These are phyloP conservation scores for Rhododendron kiyosumense DNA, from an alignment of 148 eudicot genomes.

Conservation along the genomic window DNA sequence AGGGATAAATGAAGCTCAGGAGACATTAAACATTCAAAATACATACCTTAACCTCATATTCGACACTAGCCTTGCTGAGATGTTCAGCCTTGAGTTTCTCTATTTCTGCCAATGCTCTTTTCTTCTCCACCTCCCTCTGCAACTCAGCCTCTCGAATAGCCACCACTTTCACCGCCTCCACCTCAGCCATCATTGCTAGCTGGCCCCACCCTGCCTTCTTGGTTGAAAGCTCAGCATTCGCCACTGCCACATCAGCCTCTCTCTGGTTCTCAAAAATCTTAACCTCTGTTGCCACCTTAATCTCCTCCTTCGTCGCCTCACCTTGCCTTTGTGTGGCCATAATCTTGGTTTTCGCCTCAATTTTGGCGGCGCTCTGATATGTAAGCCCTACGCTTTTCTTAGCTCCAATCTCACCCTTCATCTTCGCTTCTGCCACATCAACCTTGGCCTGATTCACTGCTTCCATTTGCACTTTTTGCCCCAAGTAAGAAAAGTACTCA, in stretches of 20 bases:
- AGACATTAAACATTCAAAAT: not conserved
- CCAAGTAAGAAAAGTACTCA: constrained; percentile 7
- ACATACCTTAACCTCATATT: constrained; percentile 19
- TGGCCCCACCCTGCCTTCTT: constrained; percentile 25
- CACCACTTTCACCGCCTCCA: constrained; percentile 19
- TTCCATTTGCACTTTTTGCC: not conserved
- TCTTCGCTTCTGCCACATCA: constrained; percentile 23
- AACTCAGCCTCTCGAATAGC: constrained; percentile 20
- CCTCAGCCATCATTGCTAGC: constrained; percentile 16
- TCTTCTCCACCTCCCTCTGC: constrained; percentile 22
- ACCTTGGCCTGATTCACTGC: constrained; percentile 18
- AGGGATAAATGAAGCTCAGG: not conserved
- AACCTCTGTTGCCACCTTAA: too few species aligned
- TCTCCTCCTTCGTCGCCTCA: too few species aligned
- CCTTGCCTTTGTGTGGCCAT: too few species aligned
- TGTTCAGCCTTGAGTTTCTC: constrained; percentile 29
- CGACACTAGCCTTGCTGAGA: constrained; percentile 24
- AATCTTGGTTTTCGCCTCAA: too few species aligned
- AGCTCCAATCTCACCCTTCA: constrained; percentile 23
- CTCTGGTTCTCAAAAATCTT: too few species aligned
- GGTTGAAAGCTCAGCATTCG: constrained; percentile 4
- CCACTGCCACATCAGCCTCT: too few species aligned
- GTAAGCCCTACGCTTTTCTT: constrained; percentile 8
- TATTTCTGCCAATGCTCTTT: constrained; percentile 11
- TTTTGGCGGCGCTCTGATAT: too few species aligned